A percentile compares a stretch with the other conserved stretches of the same genome.
Evolutionary conservation across 2,329 filamentous ascomycete genomes (phyloP).

Genomic region (Epichloe amarillans): DNA sequence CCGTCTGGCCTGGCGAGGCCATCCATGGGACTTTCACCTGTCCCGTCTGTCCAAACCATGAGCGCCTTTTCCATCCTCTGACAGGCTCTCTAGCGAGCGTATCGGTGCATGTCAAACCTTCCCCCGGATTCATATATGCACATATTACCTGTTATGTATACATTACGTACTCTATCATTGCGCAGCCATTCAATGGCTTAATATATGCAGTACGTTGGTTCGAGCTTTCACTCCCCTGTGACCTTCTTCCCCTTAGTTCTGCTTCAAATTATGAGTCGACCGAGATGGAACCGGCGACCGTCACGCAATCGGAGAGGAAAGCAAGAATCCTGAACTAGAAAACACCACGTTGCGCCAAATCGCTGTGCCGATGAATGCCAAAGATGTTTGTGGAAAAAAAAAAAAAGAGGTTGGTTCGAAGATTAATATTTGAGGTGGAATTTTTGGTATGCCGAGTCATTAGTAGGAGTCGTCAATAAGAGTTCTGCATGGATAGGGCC

Average conservation of each 20-base stretch:
- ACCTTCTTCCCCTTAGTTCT: slow-evolving; percentile 13
- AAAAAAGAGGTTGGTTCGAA: slow-evolving; percentile 17
- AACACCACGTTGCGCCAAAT: slow-evolving; percentile 23
- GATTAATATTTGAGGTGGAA: slow-evolving; percentile 13
- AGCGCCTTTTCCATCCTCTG: slow-evolving; percentile 11
- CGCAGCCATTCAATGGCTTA: slow-evolving; percentile 11
- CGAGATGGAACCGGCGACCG: background rate
- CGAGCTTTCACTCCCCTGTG: background rate
- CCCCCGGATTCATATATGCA: slow-evolving; percentile 16
- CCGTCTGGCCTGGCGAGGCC: slow-evolving; percentile 1
- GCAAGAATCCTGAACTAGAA: slow-evolving; percentile 6
- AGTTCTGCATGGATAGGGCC: background rate
- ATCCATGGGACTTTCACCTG: background rate
- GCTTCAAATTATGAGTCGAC: slow-evolving; percentile 3
- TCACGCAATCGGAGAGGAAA: background rate
- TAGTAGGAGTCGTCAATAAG: slow-evolving; percentile 6
- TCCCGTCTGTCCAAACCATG: slow-evolving; percentile 4
- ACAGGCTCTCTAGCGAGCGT: slow-evolving; percentile 20
- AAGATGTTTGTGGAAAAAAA: slow-evolving; percentile 18
- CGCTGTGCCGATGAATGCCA: slow-evolving; percentile 29
- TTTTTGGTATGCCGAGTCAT: slow-evolving; percentile 14
- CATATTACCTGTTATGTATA: slow-evolving; percentile 26
- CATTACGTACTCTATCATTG: slow-evolving; percentile 26
- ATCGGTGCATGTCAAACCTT: slow-evolving; percentile 15
- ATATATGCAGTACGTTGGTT: slow-evolving; percentile 18